Base-by-base conservation (phyloP, 306 rosid species). In the Cucumis hystrix region DNA sequence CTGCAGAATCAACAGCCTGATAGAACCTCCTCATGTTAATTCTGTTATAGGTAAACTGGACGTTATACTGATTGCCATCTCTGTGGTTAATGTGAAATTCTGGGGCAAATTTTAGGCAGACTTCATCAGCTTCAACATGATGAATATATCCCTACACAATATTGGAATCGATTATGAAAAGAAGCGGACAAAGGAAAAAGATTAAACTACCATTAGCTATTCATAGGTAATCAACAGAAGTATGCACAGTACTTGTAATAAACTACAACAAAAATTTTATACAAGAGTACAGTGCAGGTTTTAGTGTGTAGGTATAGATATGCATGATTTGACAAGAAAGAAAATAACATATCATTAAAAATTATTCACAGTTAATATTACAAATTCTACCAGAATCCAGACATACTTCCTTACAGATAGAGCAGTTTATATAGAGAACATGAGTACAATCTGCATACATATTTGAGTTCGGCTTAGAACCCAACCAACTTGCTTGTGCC, bases 61-160 rank as follows among this genome's bases (percentile, higher is more conserved):
- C 84, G 82, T 86, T 79, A 60, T 93, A 91, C 16, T 63, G 75
- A 83, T 85, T 71, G 55, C 69, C 86, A 68, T 88, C 93, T 79
- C 79, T 83, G 59, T 93, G 92, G 69, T 23, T 4, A 2, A 1
- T 23, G 80, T 93, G 92, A 81, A 89, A 88, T 23, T 85, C 88
- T 6, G 77, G 54, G 45, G 79, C 80, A 87, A 91, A 91, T 86
- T 76, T 91, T 88, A 93, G 84, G 82, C 76, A 79, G 23, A 91
- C 83, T 80, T 93, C 91, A 80, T 93, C 98, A 80, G 98, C 93
- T 80, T 93, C 98, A 13, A 93, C 93, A 37, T 87, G 88, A 83
- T 91, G 88, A 76, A 93, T 75, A 80, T 9, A 89, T 80, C 98
- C 98, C 98, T 93, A 82, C 59, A 79, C 37, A 82, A 79, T 37